These are phyloP conservation scores for Sporothrix sp. DNA, from an alignment of 2,329 filamentous ascomycete genomes.

Conservation along the genomic window DNA sequence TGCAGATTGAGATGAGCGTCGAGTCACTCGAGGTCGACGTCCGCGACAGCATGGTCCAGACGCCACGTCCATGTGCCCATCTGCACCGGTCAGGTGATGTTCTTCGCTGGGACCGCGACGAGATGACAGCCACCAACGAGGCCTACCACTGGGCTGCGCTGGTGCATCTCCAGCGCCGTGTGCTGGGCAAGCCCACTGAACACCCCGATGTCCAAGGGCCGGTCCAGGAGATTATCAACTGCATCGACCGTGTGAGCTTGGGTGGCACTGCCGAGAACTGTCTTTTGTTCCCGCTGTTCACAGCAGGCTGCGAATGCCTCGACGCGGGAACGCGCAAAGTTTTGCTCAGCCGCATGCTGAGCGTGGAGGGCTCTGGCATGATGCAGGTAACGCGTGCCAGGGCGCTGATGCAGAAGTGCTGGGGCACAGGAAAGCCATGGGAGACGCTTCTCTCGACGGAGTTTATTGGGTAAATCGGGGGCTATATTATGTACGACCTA, in stretches of 20 bases:
- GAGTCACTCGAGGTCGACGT: conserved; percentile 52
- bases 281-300: conserved; percentile 72
- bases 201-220: conserved; percentile 53
- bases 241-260: conserved; percentile 50
- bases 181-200: conserved; percentile 50
- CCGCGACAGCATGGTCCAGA: conserved; percentile 40
- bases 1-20: conserved; percentile 46
- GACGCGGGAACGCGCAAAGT: conserved; percentile 45
- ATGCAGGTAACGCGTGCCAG: conserved; percentile 60
- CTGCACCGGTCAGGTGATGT: conserved; percentile 40
- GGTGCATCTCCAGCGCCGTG: conserved; percentile 64
- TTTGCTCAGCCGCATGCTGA: conserved; percentile 55
- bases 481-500: no score
- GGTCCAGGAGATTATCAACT: conserved; percentile 52
- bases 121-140: conserved; percentile 63
- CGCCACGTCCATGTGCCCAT: conserved; percentile 35
- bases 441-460: conserved; percentile 57
- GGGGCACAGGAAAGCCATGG: conserved; percentile 59
- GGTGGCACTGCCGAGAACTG: conserved; percentile 66
- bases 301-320: conserved; percentile 64
- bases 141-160: conserved; percentile 73
- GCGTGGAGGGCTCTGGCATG: conserved; percentile 65
- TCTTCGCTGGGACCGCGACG: conserved; percentile 48
- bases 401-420: conserved; percentile 57
- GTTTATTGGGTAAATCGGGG: conserved; percentile 49